phyloP scores from a whole-genome alignment of 106 monocot species.

The Acorus gramineus region DNA sequence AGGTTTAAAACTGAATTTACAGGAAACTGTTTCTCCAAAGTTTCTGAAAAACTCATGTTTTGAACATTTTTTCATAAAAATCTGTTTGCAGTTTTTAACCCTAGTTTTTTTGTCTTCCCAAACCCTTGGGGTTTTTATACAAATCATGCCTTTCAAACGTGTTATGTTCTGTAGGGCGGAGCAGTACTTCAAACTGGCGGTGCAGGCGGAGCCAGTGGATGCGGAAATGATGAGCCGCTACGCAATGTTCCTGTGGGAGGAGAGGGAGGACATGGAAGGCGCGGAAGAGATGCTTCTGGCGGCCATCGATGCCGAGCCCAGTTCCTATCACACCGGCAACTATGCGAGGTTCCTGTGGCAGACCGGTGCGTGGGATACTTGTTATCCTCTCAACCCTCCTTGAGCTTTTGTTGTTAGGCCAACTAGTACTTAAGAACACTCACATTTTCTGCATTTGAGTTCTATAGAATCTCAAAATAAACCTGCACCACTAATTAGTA shows the following conservation, averaged over 20 bases:
- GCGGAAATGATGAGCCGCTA: constrained; percentile 46
- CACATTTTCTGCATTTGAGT: no score
- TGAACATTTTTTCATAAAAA: no score
- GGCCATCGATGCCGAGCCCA: constrained; percentile 36
- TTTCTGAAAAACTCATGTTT: no score
- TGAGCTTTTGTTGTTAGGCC: no score
- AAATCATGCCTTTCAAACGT: background rate
- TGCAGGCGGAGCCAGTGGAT: constrained; percentile 42
- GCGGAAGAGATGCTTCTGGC: constrained; percentile 66
- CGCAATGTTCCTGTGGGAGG: constrained; percentile 63
- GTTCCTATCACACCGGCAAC: constrained; percentile 26
- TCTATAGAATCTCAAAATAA: no score
- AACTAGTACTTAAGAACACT: no score
- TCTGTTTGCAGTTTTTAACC: no score
- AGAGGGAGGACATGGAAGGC: constrained; percentile 34
- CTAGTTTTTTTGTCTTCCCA: no score
- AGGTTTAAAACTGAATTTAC: no score
- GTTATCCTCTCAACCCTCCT: constrained; percentile 19
- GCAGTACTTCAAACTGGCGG: constrained; percentile 45
- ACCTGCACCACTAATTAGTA: no score
- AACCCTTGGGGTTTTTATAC: no score
- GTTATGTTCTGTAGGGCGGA: constrained; percentile 32
- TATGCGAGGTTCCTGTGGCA: constrained; percentile 47
- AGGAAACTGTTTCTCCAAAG: no score
- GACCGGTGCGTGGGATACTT: constrained; percentile 48